Base-by-base conservation (phyloP, 2,329 filamentous ascomycete species). In the Ophiocordyceps camponoti-leonardi region DNA sequence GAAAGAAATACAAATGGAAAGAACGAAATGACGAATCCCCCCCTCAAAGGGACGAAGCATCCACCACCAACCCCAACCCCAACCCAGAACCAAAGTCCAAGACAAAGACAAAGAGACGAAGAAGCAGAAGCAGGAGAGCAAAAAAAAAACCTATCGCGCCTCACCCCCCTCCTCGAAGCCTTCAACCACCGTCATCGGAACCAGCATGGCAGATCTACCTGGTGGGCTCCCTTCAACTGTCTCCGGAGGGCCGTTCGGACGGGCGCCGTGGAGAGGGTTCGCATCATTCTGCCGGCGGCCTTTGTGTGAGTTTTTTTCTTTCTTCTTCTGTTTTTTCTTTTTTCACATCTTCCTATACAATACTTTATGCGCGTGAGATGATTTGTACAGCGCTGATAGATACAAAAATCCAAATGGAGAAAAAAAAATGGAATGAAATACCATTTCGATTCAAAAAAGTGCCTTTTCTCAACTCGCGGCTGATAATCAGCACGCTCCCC, bases 141-240 rank as follows among this genome's bases (percentile, higher is more conserved):
- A n/a, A n/a, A n/a, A n/a, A n/a, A n/a, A n/a, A n/a, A n/a, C n/a
- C 22, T 23, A 23, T 23, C 22, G 22, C 22, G 3, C 22, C 22
- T 23, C 4, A 6, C 66, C 26, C 59, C 73, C 44, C 64, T 88
- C 42, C 75, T 95, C 41, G 71, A 81, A 55, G 73, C 83, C 52
- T 75, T 93, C 54, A 76, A 81, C 61, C 79, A 86, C 59, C 85
- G 87, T 55, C 92, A 95, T 67, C 81, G 80, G 58, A 96, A 95
- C 66, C 90, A 96, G 65, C 90, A 96, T 62, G 79, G 79, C 46
- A 71, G 74, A 50, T 75, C 80, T 28, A 76, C 78, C 57, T 98
- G 90, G 90, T 96, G 84, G 77, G 59, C 65, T 16, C 75, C 78
- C 54, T 77, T 95, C 49, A 73, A 73, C 45, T 72, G 81, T 51